Conservation (phyloP, 495 filamentous ascomycete species). For the Pseudoneurospora amorphoporcata region DNA sequence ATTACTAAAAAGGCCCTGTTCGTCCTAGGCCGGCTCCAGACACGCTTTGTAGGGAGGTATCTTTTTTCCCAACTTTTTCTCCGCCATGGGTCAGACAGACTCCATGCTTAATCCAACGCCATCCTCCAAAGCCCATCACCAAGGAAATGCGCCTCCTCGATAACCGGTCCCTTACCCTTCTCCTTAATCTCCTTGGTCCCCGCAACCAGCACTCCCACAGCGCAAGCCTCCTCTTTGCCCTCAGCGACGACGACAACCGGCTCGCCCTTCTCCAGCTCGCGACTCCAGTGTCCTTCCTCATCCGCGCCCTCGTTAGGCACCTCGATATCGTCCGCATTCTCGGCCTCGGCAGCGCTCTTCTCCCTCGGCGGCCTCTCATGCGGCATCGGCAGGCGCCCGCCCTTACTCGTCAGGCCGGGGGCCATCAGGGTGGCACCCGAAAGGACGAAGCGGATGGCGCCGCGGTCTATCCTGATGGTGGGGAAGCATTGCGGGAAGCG, state of each 20-base stretch:
- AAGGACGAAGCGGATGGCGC: slow-evolving; percentile 93
- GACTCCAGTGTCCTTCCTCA: slow-evolving; percentile 39
- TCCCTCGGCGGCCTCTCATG: slow-evolving; percentile 20
- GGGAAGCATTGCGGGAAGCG: slow-evolving; percentile 57
- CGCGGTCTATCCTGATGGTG: slow-evolving; percentile 70
- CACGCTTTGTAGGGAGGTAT: not conserved
- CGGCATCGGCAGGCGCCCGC: slow-evolving; percentile 58
- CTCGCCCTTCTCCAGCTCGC: slow-evolving; percentile 60
- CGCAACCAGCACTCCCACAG: slow-evolving; percentile 76
- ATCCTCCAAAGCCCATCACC: slow-evolving; percentile 92
- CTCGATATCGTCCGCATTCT: slow-evolving; percentile 24
- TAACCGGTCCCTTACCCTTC: slow-evolving; percentile 83
- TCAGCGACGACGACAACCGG: slow-evolving; percentile 85
- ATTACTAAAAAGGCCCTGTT: not conserved
- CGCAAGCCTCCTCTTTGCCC: slow-evolving; percentile 85
- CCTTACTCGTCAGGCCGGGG: slow-evolving; percentile 74
- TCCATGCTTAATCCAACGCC: slow-evolving; percentile 47
- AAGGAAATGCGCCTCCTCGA: slow-evolving; percentile 86
- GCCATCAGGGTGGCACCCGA: slow-evolving; percentile 91
- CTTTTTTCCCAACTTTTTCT: not conserved
- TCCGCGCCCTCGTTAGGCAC: slow-evolving; percentile 34
- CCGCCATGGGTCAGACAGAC: no score
- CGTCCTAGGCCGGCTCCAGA: not conserved
- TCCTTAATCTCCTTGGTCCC: slow-evolving; percentile 87
- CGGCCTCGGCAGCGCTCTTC: slow-evolving; percentile 11